phyloP scores from a whole-genome alignment of 345 rosid genomes.

The Rhodamnia rubescens region DNA sequence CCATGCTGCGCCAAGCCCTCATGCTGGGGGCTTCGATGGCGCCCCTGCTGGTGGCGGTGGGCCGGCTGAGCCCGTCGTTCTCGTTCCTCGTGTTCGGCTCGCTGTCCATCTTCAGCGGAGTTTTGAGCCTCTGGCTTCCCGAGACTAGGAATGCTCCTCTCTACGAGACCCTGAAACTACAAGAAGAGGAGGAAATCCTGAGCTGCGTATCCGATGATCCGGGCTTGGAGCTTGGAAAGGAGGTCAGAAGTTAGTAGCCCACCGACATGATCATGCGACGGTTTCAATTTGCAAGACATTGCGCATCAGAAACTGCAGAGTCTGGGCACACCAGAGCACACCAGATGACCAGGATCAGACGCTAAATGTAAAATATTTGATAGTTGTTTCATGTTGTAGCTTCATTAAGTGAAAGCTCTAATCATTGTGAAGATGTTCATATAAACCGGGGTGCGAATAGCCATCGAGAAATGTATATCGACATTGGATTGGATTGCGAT shows the following conservation, averaged over 20 bases:
- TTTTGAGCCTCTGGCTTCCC: slow-evolving; percentile 40
- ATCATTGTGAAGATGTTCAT: not conserved
- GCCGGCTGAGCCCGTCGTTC: slow-evolving; percentile 37
- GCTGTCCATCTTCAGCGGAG: slow-evolving; percentile 41
- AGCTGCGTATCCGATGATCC: not conserved
- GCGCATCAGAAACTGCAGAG: not conserved
- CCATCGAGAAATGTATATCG: not conserved
- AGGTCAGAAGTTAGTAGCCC: not conserved
- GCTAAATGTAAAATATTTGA: not conserved
- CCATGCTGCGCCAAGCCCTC: slow-evolving; percentile 40
- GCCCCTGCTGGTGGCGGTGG: slow-evolving; percentile 48
- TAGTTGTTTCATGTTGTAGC: not conserved
- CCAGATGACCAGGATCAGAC: not conserved
- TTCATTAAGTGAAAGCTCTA: not conserved
- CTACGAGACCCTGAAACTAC: slow-evolving; percentile 49
- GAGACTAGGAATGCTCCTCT: slow-evolving; percentile 61
- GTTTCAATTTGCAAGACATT: not conserved
- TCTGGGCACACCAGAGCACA: not conserved
- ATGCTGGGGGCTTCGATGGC: slow-evolving; percentile 77
- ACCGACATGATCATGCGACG: not conserved
- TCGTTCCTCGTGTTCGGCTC: slow-evolving; percentile 49
- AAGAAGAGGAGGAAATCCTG: slow-evolving; percentile 28
- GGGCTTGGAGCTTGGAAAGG: slow-evolving; percentile 8
- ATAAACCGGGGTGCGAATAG: not conserved
- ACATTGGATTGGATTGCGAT: not conserved